Evolutionary conservation across 805 yeast genomes (phyloP), one percentile per base, ranked within the genome.

Genomic region (Kazachstania bromeliacearum): DNA sequence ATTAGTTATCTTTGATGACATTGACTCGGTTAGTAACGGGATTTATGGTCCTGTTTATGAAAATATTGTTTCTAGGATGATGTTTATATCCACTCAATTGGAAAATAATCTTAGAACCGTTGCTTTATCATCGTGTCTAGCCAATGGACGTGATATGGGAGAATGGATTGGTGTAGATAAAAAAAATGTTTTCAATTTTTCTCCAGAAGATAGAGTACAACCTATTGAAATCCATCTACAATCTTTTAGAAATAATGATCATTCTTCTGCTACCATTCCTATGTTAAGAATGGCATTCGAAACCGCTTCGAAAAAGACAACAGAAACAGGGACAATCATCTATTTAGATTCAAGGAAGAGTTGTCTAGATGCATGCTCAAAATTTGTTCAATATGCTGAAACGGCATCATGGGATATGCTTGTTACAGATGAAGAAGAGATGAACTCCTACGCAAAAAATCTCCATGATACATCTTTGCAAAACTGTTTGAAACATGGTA

Each of bases 161-260:
- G 84, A 79, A 36, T 92, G 97, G 96, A 58, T 92, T 20, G 94
- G 92, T 2, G 78, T 81, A 18, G 47, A 68, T 1, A 79, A 75
- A 47, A 62, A 58, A 15, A 66, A 75, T 33, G 66, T 78, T 5
- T 85, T 67, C 63, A 87, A 85, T 48, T 87, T 81, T 53, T 69
- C 75, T 13, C 77, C 94, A 0, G 63, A 63, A 34, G 79, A 76
- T 30, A 64, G 89, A 38, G 61, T 64, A 7, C 52, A 61, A 29
- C 75, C 82, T 3, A 47, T 85, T 10, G 73, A 70, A 37, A 74
- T 82, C 15, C 78, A 68, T 44, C 48, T 82, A 31, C 73, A 70
- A 37, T 57, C 73, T 0, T 73, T 65, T 47, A 52, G 56, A 12
- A 62, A 67, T 7, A 55, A 70, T 10, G 62, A 60, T 28, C 50